These are phyloP conservation scores for Starmerella bombicola DNA, from an alignment of 805 yeast genomes.

Conservation along the genomic window DNA sequence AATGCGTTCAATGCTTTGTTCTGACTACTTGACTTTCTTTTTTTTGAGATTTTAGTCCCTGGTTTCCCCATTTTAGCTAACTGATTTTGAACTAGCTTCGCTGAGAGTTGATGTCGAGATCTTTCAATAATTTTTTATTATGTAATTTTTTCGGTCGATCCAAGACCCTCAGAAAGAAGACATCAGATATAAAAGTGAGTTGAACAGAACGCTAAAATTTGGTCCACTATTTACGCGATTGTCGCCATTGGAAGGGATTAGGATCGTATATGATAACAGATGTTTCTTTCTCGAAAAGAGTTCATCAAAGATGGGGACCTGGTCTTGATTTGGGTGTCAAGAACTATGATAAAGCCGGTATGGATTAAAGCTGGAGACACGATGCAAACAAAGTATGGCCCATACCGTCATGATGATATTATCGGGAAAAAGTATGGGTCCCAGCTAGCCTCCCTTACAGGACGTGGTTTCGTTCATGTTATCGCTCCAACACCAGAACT, in stretches of 20 bases:
- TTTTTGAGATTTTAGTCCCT: constrained; percentile 2
- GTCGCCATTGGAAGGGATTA: too few species aligned
- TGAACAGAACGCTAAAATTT: too few species aligned
- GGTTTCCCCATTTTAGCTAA: constrained; percentile 2
- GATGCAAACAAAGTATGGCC: constrained; percentile 79
- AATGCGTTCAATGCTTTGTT: constrained; percentile 40
- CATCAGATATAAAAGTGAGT: too few species aligned
- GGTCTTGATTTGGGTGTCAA: constrained; percentile 72
- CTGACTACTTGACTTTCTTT: constrained; percentile 10
- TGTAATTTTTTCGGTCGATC: constrained; percentile 10
- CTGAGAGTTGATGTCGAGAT: too few species aligned
- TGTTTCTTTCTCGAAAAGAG: constrained; percentile 33
- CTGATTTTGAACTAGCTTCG: too few species aligned
- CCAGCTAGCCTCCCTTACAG: constrained; percentile 57
- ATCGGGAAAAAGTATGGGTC: constrained; percentile 72
- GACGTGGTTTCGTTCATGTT: constrained; percentile 70
- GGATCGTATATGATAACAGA: too few species aligned
- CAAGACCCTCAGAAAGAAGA: too few species aligned
- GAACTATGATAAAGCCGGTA: constrained; percentile 69
- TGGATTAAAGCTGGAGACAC: constrained; percentile 44
- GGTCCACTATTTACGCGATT: too few species aligned
- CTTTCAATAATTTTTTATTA: constrained; percentile 11
- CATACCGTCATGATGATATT: constrained; percentile 73
- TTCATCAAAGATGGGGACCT: constrained; percentile 74
- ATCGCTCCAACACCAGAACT: constrained; percentile 88